These are phyloP conservation scores for Pleurotus pulmonarius DNA, from an alignment of 768 basidiomycete species.

Conservation along the genomic window DNA sequence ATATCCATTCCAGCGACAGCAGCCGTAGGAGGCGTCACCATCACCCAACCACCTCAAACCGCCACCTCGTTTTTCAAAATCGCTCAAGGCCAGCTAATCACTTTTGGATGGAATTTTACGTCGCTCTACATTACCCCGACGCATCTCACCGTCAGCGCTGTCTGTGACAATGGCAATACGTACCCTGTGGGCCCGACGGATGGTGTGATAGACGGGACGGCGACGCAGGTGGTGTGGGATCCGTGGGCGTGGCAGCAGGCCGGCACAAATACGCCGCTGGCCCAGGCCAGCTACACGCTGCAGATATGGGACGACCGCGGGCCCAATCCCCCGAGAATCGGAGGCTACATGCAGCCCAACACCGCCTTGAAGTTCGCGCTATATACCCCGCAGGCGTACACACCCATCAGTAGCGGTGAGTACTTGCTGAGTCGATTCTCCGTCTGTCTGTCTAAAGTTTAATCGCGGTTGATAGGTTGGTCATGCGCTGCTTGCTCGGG, in stretches of 20 bases:
- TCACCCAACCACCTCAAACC: constrained; percentile 80
- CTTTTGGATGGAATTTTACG: constrained; percentile 91
- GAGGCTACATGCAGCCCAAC: constrained; percentile 70
- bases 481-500: constrained; percentile 46
- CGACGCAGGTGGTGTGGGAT: constrained; percentile 78
- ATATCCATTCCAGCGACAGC: constrained; percentile 43
- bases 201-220: constrained; percentile 66
- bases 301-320: constrained; percentile 83
- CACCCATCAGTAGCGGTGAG: constrained; percentile 53
- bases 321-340: constrained; percentile 47
- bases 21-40: constrained; percentile 61
- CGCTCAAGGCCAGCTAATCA: constrained; percentile 66
- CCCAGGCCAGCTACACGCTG: constrained; percentile 72
- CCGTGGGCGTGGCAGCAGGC: constrained; percentile 67
- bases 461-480: constrained; percentile 41
- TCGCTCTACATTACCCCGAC: constrained; percentile 67
- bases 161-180: constrained; percentile 84
- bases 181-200: constrained; percentile 82
- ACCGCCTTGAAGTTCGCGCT: constrained; percentile 75
- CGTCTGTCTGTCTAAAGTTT: background rate
- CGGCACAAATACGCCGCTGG: constrained; percentile 62
- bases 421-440: constrained; percentile 4
- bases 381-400: constrained; percentile 76
- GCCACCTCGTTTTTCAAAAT: constrained; percentile 89
- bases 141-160: constrained; percentile 74